Conservation (phyloP, 805 yeast genomes). For the Kregervanrija delftensis region DNA sequence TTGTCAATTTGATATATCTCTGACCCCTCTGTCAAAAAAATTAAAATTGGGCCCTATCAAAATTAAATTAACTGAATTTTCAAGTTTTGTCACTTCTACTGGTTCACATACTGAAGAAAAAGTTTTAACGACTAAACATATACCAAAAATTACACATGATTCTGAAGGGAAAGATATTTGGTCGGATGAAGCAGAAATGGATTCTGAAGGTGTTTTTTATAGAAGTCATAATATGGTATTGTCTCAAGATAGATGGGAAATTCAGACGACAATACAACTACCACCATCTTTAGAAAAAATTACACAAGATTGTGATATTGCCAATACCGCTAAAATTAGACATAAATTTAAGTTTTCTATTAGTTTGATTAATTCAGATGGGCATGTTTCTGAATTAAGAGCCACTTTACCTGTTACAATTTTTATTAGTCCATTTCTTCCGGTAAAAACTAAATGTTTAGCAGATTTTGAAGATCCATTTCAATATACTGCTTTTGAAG, state of each 20-base stretch:
- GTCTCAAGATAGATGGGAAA: slow-evolving; percentile 68
- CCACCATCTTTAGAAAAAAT: slow-evolving; percentile 71
- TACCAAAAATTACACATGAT: slow-evolving; percentile 32
- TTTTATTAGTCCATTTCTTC: slow-evolving; percentile 62
- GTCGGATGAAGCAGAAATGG: slow-evolving; percentile 25
- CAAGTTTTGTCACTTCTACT: slow-evolving; percentile 45
- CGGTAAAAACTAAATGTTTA: slow-evolving; percentile 45
- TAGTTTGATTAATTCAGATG: slow-evolving; percentile 78
- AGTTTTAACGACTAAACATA: slow-evolving; percentile 40
- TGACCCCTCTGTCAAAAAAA: slow-evolving; percentile 81
- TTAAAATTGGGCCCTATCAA: slow-evolving; percentile 68
- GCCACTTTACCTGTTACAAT: slow-evolving; percentile 75
- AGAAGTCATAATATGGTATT: slow-evolving; percentile 24
- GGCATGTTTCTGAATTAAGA: slow-evolving; percentile 85
- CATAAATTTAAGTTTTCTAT: slow-evolving; percentile 83
- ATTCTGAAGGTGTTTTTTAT: slow-evolving; percentile 33
- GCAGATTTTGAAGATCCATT: slow-evolving; percentile 21
- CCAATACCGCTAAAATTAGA: slow-evolving; percentile 66
- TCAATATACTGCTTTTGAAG: slow-evolving; percentile 18
- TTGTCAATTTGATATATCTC: slow-evolving; percentile 57
- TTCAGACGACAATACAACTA: slow-evolving; percentile 49
- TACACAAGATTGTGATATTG: slow-evolving; percentile 82
- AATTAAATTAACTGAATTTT: slow-evolving; percentile 61
- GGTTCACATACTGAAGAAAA: slow-evolving; percentile 63
- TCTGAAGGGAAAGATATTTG: slow-evolving; percentile 38